These are phyloP conservation scores for Fusarium devonianum DNA, from an alignment of 2,329 filamentous ascomycete genomes.

Conservation along the genomic window DNA sequence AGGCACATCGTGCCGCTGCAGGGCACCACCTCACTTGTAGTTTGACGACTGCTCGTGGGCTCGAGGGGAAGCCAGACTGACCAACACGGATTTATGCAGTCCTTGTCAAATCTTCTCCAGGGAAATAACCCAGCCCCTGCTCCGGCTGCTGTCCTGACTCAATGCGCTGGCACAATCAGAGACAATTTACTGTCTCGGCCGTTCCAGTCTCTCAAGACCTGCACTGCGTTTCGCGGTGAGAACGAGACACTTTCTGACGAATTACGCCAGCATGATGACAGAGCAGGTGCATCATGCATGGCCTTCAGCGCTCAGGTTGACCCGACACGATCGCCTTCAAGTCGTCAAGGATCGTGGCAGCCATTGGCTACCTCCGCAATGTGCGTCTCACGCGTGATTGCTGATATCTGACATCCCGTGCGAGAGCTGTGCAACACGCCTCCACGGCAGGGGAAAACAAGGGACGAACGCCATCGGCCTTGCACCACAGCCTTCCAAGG, in stretches of 20 bases:
- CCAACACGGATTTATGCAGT: slow-evolving; percentile 28
- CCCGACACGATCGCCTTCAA: slow-evolving; percentile 11
- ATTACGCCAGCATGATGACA: slow-evolving; percentile 1
- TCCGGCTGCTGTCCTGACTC: slow-evolving; percentile 4
- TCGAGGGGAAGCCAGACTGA: not conserved
- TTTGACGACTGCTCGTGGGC: too few species aligned
- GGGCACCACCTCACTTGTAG: too few species aligned
- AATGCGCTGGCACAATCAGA: slow-evolving; percentile 18
- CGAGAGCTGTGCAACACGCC: slow-evolving; percentile 20
- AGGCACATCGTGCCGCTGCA: slow-evolving; percentile 18
- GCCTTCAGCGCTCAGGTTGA: slow-evolving; percentile 19
- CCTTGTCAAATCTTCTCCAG: not conserved
- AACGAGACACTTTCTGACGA: slow-evolving; percentile 24
- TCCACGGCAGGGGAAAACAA: slow-evolving; percentile 22
- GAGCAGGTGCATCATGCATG: slow-evolving; percentile 12
- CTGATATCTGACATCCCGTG: slow-evolving; percentile 13
- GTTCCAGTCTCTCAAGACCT: slow-evolving; percentile 16
- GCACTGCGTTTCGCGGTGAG: slow-evolving; percentile 31
- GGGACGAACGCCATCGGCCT: slow-evolving; percentile 36
- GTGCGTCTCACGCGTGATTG: slow-evolving; percentile 8
- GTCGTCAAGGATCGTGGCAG: slow-evolving; percentile 8
- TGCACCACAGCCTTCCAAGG: slow-evolving; percentile 30
- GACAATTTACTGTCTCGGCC: slow-evolving; percentile 18
- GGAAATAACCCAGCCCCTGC: slow-evolving; percentile 4
- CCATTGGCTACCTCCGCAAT: not conserved